Percentiles rank a stretch among this genome's conserved stretches.
phyloP scores from a whole-genome alignment of 177 flowering plant genomes.

The Telopea speciosissima region DNA sequence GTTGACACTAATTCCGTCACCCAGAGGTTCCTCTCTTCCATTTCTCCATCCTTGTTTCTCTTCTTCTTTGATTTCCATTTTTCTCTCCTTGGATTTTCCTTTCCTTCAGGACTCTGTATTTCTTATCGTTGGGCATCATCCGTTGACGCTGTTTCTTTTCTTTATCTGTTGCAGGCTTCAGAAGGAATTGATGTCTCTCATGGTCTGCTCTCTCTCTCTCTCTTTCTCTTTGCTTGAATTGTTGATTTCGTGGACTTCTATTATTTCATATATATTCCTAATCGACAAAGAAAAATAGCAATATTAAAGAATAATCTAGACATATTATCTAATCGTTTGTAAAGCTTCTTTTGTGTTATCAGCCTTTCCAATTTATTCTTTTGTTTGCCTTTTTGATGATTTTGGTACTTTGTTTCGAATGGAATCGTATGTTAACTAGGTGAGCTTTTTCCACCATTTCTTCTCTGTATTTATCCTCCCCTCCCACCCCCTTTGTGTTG shows the following conservation, averaged over 20 bases:
- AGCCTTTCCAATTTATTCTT: too few relatives aligned
- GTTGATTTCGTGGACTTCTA: neutral
- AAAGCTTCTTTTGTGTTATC: neutral
- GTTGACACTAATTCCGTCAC: slow-evolving; percentile 52
- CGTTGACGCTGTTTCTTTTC: neutral
- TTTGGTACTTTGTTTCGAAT: neutral
- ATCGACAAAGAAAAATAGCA: neutral
- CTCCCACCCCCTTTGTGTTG: too few relatives aligned
- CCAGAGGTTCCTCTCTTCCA: slow-evolving; percentile 30
- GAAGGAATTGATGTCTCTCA: slow-evolving; percentile 64
- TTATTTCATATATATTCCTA: neutral
- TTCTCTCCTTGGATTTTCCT: neutral
- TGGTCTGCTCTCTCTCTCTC: slow-evolving; percentile 32
- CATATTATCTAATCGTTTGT: neutral
- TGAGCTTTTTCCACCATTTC: too few relatives aligned
- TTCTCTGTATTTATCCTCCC: too few relatives aligned
- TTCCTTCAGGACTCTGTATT: neutral
- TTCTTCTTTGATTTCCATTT: neutral
- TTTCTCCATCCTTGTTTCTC: slow-evolving; percentile 3
- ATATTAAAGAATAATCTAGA: too few relatives aligned
- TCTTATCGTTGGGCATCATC: neutral
- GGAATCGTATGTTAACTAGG: neutral
- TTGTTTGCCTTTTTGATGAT: neutral
- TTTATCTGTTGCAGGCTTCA: slow-evolving; percentile 42
- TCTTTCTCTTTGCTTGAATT: neutral